These are phyloP conservation scores for Ophiorrhiza pumila DNA, from an alignment of 257 asterid species.

Conservation along the genomic window DNA sequence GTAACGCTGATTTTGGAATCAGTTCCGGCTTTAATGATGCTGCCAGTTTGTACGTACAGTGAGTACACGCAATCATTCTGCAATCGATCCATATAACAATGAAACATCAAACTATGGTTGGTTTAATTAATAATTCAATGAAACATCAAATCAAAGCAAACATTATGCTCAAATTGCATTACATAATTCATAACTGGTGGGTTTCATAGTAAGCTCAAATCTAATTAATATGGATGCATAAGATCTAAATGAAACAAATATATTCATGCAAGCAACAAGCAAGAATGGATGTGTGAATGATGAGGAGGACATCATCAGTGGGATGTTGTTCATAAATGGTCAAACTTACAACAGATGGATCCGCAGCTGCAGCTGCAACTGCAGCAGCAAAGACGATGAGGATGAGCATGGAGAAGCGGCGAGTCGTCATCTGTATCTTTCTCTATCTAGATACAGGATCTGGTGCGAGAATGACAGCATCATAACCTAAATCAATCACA, in stretches of 20 bases:
- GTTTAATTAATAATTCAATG: too few species aligned
- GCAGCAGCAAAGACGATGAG: constrained; percentile 23
- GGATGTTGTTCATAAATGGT: not conserved
- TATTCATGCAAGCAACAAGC: too few species aligned
- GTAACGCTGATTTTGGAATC: constrained; percentile 45
- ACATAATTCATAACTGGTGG: too few species aligned
- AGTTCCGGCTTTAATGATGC: constrained; percentile 46
- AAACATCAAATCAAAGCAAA: too few species aligned
- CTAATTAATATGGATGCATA: too few species aligned
- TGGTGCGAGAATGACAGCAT: not conserved
- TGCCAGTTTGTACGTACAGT: constrained; percentile 49
- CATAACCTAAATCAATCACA: too few species aligned
- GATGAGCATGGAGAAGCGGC: constrained; percentile 20
- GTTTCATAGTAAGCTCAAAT: too few species aligned
- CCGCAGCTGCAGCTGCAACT: constrained; percentile 20
- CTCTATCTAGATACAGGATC: not conserved
- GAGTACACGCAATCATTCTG: constrained; percentile 54
- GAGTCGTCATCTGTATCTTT: constrained; percentile 22
- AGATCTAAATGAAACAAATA: too few species aligned
- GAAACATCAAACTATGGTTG: not conserved
- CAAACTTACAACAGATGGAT: constrained; percentile 35
- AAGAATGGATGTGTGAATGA: not conserved
- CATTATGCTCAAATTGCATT: not conserved
- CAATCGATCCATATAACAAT: not conserved
- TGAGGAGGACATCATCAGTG: not conserved